Conservation (phyloP, 768 basidiomycete genomes). For the Leccinellum rugosiceps region DNA sequence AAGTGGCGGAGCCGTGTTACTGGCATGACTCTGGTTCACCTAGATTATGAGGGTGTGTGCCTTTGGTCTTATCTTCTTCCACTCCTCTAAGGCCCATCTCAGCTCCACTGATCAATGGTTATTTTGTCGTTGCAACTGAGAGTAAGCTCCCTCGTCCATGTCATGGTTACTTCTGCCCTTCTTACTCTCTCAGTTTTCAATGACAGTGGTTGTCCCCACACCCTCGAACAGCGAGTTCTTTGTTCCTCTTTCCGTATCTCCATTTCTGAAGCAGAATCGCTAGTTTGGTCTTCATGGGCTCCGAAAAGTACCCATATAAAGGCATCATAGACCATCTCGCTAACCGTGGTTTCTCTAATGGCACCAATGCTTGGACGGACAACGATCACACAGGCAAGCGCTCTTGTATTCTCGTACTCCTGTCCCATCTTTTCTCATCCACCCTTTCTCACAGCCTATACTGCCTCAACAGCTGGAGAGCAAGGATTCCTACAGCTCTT, state of each 20-base stretch:
- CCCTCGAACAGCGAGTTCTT: slow-evolving; percentile 81
- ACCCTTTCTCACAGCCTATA: slow-evolving; percentile 57
- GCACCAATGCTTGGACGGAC: slow-evolving; percentile 97
- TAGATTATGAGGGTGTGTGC: slow-evolving; percentile 81
- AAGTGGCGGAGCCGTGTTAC: slow-evolving; percentile 88
- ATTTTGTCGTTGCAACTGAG: slow-evolving; percentile 88
- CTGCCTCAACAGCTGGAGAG: slow-evolving; percentile 91
- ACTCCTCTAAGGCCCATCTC: slow-evolving; percentile 16
- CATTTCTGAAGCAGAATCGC: slow-evolving; percentile 1
- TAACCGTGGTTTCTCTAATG: slow-evolving; percentile 88
- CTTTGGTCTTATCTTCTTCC: neutral
- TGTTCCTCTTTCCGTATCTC: neutral
- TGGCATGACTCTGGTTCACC: slow-evolving; percentile 86
- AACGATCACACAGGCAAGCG: slow-evolving; percentile 69
- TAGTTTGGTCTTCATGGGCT: slow-evolving; percentile 92
- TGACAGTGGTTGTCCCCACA: slow-evolving; percentile 94
- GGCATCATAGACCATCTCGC: slow-evolving; percentile 94
- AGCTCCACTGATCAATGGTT: slow-evolving; percentile 90
- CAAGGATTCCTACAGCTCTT: slow-evolving; percentile 86
- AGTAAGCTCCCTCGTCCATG: slow-evolving; percentile 45
- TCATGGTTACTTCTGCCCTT: neutral
- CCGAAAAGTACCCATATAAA: slow-evolving; percentile 93
- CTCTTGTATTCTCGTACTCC: neutral
- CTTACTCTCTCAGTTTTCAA: slow-evolving; percentile 65
- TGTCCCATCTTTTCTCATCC: neutral